Percentiles rank a stretch among this genome's conserved stretches.
These are phyloP conservation scores for Penicillium simplicissimum DNA, from an alignment of 495 filamentous ascomycete species.

Conservation along the genomic window DNA sequence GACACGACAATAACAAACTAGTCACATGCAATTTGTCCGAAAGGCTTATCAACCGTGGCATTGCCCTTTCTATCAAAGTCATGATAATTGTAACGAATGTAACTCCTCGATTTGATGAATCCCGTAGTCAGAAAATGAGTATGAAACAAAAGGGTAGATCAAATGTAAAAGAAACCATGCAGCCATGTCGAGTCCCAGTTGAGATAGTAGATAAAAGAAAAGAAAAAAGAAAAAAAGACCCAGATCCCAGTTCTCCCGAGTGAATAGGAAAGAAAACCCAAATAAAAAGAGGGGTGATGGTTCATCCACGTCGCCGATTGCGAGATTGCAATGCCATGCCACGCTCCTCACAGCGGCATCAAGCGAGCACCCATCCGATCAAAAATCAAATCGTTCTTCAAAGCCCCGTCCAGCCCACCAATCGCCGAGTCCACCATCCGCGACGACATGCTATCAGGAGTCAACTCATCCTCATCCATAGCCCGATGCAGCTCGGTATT, in stretches of 20 bases:
- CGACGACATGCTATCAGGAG: conserved; percentile 69
- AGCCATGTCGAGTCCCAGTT: conserved; percentile 9
- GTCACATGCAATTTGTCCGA: background rate
- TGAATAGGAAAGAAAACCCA: conserved; percentile 6
- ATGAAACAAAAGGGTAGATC: background rate
- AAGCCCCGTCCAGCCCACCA: conserved; percentile 40
- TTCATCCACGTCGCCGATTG: background rate
- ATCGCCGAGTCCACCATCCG: conserved; percentile 59
- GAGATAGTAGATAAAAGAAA: conserved; percentile 2
- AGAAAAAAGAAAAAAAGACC: conserved; percentile 6
- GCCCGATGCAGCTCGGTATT: conserved; percentile 44
- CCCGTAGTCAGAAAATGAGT: background rate
- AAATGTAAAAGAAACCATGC: conserved; percentile 15
- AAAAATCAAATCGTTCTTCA: conserved; percentile 44
- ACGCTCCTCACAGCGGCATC: conserved; percentile 26
- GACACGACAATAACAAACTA: background rate
- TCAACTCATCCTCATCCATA: conserved; percentile 54
- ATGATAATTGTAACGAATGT: background rate
- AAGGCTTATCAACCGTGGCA: background rate
- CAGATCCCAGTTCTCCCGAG: conserved; percentile 7
- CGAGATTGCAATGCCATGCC: background rate
- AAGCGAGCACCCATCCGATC: conserved; percentile 46
- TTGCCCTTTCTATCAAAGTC: background rate
- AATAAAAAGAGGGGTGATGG: background rate
- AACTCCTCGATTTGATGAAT: background rate